Evolutionary conservation across 2,329 filamentous ascomycete genomes (phyloP).

Genomic region (Colletotrichum karsti): DNA sequence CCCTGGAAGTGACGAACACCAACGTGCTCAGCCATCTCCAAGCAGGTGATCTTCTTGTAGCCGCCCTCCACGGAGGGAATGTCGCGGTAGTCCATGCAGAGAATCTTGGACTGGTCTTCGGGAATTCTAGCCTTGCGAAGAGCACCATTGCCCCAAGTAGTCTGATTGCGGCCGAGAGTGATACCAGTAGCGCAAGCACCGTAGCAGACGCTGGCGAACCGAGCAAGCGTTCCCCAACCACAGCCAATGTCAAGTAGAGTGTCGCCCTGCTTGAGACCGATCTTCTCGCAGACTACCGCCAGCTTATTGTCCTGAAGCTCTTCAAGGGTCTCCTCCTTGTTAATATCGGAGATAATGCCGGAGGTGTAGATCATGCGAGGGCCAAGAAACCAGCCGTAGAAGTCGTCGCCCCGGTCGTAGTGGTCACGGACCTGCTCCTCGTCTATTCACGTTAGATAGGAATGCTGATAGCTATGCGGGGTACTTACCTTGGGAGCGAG

Average conservation of each 20-base stretch:
- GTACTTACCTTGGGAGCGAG: conserved; percentile 71
- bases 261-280: conserved; percentile 77
- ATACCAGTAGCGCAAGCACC: conserved; percentile 80
- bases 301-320: conserved; percentile 93
- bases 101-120: conserved; percentile 81
- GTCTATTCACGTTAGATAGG: conserved; percentile 55
- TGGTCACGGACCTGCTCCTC: conserved; percentile 92
- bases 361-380: conserved; percentile 95
- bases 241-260: conserved; percentile 86
- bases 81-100: conserved; percentile 92
- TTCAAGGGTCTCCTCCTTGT: conserved; percentile 82
- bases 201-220: conserved; percentile 85
- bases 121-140: conserved; percentile 77
- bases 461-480: background rate
- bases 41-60: conserved; percentile 79
- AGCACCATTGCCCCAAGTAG: conserved; percentile 86
- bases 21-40: conserved; percentile 99
- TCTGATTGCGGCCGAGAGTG: conserved; percentile 89
- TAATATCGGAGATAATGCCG: conserved; percentile 83
- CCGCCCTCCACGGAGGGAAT: conserved; percentile 67
- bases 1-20: conserved; percentile 76
- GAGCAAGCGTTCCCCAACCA: conserved; percentile 89
- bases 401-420: conserved; percentile 91
- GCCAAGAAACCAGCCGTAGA: conserved; percentile 91
- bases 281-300: conserved; percentile 87